Conservation (phyloP, 768 basidiomycete genomes). For the Thelephora aurantiotincta region DNA sequence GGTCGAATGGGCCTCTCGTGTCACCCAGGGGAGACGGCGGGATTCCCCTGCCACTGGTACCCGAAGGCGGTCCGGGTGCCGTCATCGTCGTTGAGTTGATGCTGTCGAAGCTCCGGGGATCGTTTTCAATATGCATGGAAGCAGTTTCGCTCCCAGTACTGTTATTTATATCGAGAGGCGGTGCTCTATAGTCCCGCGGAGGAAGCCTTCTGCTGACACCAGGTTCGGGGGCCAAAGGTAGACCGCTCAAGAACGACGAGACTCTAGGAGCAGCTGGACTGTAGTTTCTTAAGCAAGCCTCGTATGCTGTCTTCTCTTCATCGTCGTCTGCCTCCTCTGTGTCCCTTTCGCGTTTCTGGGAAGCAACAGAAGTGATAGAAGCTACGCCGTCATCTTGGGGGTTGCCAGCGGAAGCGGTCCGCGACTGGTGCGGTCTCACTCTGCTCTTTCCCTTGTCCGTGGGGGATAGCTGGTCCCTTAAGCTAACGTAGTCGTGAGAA, state of each 20-base stretch:
- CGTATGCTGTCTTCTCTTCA: background rate
- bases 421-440: conserved; percentile 6
- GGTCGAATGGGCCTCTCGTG: too few relatives aligned
- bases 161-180: too few relatives aligned
- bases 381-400: background rate
- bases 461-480: conserved; percentile 36
- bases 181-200: too few relatives aligned
- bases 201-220: background rate
- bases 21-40: too few relatives aligned
- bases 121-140: too few relatives aligned
- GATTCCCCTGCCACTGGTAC: too few relatives aligned
- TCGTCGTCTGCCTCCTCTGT: conserved; percentile 24
- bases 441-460: conserved; percentile 43
- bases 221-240: conserved; percentile 14
- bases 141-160: too few relatives aligned
- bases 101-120: too few relatives aligned
- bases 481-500: conserved; percentile 24
- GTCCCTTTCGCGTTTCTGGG: conserved; percentile 41
- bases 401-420: background rate
- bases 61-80: too few relatives aligned
- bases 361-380: background rate
- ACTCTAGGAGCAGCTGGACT: conserved; percentile 41
- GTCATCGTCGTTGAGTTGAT: too few relatives aligned
- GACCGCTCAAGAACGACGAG: conserved; percentile 33
- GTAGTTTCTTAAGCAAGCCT: conserved; percentile 20